Base-by-base conservation (phyloP, 2,329 filamentous ascomycete species). In the Zymoseptoria tritici region DNA sequence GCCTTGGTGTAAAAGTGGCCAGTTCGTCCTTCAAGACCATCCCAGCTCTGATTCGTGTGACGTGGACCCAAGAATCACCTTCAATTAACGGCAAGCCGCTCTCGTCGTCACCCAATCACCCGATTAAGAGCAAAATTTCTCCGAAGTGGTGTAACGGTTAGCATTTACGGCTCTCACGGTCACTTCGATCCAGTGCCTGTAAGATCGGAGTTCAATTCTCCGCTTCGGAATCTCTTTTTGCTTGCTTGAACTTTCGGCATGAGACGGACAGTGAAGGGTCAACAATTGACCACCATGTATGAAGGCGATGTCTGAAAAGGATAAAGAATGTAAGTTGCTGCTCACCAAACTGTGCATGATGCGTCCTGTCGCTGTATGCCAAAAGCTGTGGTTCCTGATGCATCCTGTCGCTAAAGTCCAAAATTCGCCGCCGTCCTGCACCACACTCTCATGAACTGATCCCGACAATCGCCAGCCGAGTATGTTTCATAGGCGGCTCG, bases 391-490 rank as follows among this genome's bases (percentile, higher is more conserved):
- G 26, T 9, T 29, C 26, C 26, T 29, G 7, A 29, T 9, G 1
- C 8, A 29, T 29, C 36, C 36, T 16, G 11, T 13, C 36, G 3
- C 36, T 16, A 5, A 13, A 42, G 4, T 16, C 36, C 36, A 16
- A 13, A 42, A 16, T 16, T 2, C 16, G 36, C 9, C 11, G 36
- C 36, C 16, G 9, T 42, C 16, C 36, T 9, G 36, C 16, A 7
- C 36, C 36, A 46, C 54, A 9, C 21, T 9, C 13, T 57, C 55
- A 57, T 26, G 55, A 57, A 49, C 68, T 67, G 50, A 71, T 64
- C 1, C 70, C 70, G n/a, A 71, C 55, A 52, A 71, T 68, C 13
- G 69, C 66, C 54, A 71, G 58, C 21, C 64, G 57, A 2, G 66
- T 67, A 24, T 68, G 60, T 53, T 66, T 64, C 59, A 67, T 70